phyloP scores from a whole-genome alignment of 2,329 filamentous ascomycete genomes.

The Scytalidium sp. region DNA sequence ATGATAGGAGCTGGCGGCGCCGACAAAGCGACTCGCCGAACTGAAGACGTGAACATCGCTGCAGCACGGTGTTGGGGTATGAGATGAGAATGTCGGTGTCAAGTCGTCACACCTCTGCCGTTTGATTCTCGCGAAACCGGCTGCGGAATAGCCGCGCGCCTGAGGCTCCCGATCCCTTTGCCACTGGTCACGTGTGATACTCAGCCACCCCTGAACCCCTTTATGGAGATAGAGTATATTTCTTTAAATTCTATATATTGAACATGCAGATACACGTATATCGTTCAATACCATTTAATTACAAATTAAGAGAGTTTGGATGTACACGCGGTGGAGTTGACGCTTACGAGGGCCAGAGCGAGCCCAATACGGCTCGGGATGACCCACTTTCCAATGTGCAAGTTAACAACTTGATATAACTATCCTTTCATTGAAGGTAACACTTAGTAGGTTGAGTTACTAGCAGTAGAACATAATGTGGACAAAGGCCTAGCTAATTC shows the following conservation, averaged over 20 bases:
- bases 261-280: too few relatives aligned
- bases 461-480: not conserved
- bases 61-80: conserved; percentile 5
- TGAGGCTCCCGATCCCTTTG: not conserved
- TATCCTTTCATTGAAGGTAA: too few relatives aligned
- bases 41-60: conserved; percentile 31
- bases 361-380: too few relatives aligned
- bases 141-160: conserved; percentile 2
- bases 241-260: too few relatives aligned
- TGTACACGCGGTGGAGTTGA: too few relatives aligned
- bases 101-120: conserved; percentile 1
- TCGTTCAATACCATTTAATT: too few relatives aligned
- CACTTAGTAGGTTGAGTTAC: not conserved
- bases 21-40: conserved; percentile 25
- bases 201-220: not conserved
- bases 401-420: too few relatives aligned
- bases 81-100: conserved; percentile 2
- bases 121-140: conserved; percentile 6
- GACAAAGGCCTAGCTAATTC: not conserved
- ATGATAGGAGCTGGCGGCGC: conserved; percentile 22
- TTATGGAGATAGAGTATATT: too few relatives aligned
- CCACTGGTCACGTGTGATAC: not conserved
- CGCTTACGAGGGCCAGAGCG: too few relatives aligned
- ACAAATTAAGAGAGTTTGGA: too few relatives aligned
- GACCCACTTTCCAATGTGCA: too few relatives aligned